These are phyloP conservation scores for Amaranthus cruentus DNA, from an alignment of 148 eudicot species.

Conservation along the genomic window DNA sequence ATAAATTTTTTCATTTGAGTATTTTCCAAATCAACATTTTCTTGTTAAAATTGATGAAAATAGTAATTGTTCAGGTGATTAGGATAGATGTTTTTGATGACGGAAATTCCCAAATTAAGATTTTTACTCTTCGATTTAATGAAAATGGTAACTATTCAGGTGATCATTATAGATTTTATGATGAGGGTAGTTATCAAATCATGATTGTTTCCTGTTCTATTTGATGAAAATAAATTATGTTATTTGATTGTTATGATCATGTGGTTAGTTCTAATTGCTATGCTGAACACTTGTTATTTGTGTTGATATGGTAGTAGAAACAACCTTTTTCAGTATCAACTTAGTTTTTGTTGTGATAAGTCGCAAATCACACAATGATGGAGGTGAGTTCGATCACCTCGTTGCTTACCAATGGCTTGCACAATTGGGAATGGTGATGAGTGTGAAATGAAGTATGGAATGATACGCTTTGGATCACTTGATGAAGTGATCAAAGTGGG, in stretches of 20 bases:
- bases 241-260: background rate
- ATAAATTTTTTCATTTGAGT: background rate
- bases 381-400: too few relatives aligned
- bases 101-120: too few relatives aligned
- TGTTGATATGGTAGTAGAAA: background rate
- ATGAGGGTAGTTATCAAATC: background rate
- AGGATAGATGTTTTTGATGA: too few relatives aligned
- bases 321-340: background rate
- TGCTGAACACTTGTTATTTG: background rate
- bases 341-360: background rate
- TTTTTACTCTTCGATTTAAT: too few relatives aligned
- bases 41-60: too few relatives aligned
- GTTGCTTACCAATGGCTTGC: too few relatives aligned
- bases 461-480: too few relatives aligned
- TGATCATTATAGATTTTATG: background rate
- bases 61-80: too few relatives aligned
- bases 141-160: background rate
- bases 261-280: background rate
- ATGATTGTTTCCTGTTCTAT: background rate
- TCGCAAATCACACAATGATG: too few relatives aligned
- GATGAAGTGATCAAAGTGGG: too few relatives aligned
- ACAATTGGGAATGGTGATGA: too few relatives aligned
- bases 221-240: conserved; percentile 3
- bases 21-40: background rate
- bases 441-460: too few relatives aligned